phyloP scores from a whole-genome alignment of 768 basidiomycete species.

The Jaapia argillacea region DNA sequence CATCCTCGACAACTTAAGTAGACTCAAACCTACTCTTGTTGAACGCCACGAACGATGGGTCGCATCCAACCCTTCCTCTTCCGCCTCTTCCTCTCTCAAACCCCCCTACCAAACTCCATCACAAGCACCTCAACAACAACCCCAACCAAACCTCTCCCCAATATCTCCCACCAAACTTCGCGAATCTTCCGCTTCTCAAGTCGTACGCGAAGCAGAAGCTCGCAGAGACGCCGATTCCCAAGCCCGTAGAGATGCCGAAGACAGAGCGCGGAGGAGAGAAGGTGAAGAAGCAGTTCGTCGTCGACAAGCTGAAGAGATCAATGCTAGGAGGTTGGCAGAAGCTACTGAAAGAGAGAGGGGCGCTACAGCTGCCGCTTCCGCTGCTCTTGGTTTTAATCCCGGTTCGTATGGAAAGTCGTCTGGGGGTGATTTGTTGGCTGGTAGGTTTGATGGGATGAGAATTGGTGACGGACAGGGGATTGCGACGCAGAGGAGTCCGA shows the following conservation, averaged over 20 bases:
- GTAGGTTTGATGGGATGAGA: conserved; percentile 14
- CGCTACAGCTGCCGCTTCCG: conserved; percentile 6
- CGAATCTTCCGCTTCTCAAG: not conserved
- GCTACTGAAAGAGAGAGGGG: conserved; percentile 2
- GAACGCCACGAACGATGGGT: conserved; percentile 57
- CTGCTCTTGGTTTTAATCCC: conserved; percentile 9
- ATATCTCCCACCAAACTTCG: not conserved
- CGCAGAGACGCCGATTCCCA: not conserved
- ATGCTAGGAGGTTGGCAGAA: conserved; percentile 7
- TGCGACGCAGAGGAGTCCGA: not conserved
- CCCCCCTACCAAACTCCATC: not conserved
- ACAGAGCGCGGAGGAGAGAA: conserved; percentile 1
- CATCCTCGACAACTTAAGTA: conserved; percentile 55
- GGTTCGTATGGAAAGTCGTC: conserved; percentile 15
- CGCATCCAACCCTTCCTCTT: conserved; percentile 12
- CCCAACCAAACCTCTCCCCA: not conserved
- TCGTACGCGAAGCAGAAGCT: not conserved
- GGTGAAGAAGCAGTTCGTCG: conserved; percentile 14
- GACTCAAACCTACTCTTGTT: conserved; percentile 55
- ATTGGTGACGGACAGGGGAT: conserved; percentile 25
- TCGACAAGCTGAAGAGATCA: conserved; percentile 15
- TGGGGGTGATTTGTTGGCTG: not conserved
- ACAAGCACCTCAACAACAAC: not conserved
- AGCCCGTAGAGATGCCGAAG: not conserved
- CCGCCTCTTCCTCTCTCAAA: conserved; percentile 7